Evolutionary conservation across 352 stramenopile genomes (phyloP), one percentile per base, ranked within the genome.

Genomic region (Phytophthora pini): DNA sequence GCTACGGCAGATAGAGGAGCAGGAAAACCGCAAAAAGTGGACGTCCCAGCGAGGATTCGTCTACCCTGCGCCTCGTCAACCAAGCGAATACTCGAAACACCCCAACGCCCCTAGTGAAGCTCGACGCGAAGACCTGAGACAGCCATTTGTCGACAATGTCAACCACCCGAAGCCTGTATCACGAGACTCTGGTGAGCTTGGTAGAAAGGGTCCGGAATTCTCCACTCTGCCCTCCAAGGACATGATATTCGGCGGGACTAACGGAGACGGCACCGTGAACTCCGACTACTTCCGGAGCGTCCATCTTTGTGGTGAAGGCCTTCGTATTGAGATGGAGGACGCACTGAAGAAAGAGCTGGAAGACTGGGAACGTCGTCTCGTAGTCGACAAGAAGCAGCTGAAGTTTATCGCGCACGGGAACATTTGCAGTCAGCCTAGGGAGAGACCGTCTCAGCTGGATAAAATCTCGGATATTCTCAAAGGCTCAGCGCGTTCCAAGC

Each of bases 341-440:
- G 83, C 82, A 8, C 77, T 87, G 2, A 66, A 82, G 45, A 69
- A 74, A 41, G 88, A 93, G 49, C 72, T 93, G 17, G 65, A 85
- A 7, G 75, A 86, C 32, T 97, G 87, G 88, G 77, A 88, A 12
- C 61, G 71, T 10, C 84, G 87, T 22, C 84, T 98, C 26, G 88
- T 98, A 1, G 89, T 98, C n/a, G 93, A 98, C 54, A 78, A 75
- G 38, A 83, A 77, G 55, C 85, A 94, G 32, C 63, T 96, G 15
- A 88, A 90, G 61, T 98, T 98, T 68, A 66, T 93, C 20, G 83
- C 95, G 9, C 89, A 95, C 54, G 83, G 88, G 4, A 94, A 94
- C 63, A 94, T 79, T 44, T 93, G 90, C 64, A 84, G 83, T 27
- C 65, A 91, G 50, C 72, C 76, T 32, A 70, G 69, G 8, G 54